These are phyloP conservation scores for Whalleya microplaca DNA, from an alignment of 2,329 filamentous ascomycete species.

Conservation along the genomic window DNA sequence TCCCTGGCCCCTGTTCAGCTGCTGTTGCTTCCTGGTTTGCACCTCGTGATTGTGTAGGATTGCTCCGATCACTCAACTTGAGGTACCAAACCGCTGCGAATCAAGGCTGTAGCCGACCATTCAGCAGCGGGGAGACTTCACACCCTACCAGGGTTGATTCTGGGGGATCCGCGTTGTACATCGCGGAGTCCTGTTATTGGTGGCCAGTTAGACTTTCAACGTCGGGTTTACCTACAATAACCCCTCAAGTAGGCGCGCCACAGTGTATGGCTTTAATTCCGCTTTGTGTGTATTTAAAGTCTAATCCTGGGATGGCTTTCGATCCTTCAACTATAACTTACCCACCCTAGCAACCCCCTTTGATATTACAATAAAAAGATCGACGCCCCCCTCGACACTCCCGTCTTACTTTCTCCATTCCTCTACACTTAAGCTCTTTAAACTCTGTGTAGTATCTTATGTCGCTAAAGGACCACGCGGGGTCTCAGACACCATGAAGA, in stretches of 20 bases:
- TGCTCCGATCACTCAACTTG: not conserved
- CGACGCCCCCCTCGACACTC: conserved; percentile 10
- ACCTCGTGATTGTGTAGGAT: not conserved
- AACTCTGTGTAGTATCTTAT: conserved; percentile 1
- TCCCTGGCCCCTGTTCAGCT: not conserved
- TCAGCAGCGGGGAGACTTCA: not conserved
- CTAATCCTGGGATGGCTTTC: conserved; percentile 9
- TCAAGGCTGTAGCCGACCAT: not conserved
- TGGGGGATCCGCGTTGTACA: not conserved
- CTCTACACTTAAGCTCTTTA: conserved; percentile 5
- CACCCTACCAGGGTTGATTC: not conserved
- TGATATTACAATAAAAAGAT: conserved; percentile 23
- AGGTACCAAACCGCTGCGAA: not conserved
- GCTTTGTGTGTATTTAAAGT: conserved; percentile 25
- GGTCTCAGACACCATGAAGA: conserved; percentile 35
- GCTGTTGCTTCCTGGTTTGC: not conserved
- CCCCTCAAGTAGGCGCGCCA: conserved; percentile 16
- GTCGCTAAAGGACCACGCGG: conserved; percentile 28
- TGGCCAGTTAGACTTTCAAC: not conserved
- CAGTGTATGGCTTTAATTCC: conserved; percentile 17
- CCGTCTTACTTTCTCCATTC: conserved; percentile 7
- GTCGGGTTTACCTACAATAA: not conserved
- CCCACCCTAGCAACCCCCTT: conserved; percentile 10
- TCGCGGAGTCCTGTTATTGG: not conserved
- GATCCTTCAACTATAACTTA: conserved; percentile 8